Percentiles rank a stretch among this genome's conserved stretches.
Evolutionary conservation across 2,329 filamentous ascomycete species (phyloP).

Genomic region (Aspergillus caelatus): DNA sequence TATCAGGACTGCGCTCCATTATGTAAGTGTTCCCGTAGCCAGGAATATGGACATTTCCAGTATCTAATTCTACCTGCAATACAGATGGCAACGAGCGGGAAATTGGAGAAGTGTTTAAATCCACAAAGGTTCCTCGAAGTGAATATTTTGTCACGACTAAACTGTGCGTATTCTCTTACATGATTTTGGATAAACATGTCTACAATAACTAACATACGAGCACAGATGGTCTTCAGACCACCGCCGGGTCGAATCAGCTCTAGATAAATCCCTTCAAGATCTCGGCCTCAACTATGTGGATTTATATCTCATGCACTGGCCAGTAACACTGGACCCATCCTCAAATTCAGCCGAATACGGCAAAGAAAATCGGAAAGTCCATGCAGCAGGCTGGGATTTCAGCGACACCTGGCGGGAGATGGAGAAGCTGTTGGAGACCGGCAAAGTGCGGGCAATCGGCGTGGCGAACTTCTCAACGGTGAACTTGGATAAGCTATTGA

Average conservation of each 20-base stretch:
- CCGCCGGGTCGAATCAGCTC: background rate
- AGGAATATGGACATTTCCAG: background rate
- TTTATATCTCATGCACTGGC: background rate
- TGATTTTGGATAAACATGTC: accelerated
- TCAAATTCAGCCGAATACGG: background rate
- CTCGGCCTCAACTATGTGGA: background rate
- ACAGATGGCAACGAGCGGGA: background rate
- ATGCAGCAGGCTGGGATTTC: background rate
- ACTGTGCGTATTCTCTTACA: background rate
- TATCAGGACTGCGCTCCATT: background rate
- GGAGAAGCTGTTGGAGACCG: background rate
- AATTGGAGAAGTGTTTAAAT: background rate
- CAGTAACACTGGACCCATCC: background rate
- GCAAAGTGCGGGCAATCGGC: background rate
- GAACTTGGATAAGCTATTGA: accelerated
- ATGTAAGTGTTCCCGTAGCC: background rate
- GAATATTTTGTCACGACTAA: background rate
- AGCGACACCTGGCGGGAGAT: background rate
- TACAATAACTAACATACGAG: background rate
- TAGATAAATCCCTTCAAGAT: background rate
- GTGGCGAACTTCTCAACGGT: background rate
- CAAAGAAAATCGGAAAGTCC: background rate
- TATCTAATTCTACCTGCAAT: background rate
- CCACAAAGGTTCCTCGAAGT: background rate
- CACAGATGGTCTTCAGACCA: background rate